Conservation (phyloP, 2,329 filamentous ascomycete genomes). For the Calonectria crousiana region DNA sequence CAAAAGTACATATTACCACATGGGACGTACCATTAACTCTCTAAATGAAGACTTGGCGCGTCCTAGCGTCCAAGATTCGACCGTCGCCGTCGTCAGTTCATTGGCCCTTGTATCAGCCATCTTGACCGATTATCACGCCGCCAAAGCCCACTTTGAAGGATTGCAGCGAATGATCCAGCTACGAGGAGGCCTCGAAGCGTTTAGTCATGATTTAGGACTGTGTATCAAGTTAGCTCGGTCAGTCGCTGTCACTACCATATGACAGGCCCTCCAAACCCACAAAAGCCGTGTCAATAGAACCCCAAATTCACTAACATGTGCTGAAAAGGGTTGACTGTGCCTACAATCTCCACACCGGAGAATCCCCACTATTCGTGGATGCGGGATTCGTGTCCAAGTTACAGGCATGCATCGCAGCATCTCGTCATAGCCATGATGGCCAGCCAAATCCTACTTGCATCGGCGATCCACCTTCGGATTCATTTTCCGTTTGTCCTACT, state of each 20-base stretch:
- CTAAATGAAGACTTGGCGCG: neutral
- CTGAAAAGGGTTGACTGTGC: neutral
- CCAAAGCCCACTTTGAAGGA: neutral
- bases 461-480: neutral
- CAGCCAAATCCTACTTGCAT: neutral
- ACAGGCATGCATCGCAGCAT: neutral
- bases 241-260: neutral
- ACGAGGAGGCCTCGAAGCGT: neutral
- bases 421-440: neutral
- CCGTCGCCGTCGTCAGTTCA: neutral
- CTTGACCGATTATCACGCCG: neutral
- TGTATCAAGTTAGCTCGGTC: neutral
- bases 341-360: neutral
- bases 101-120: neutral
- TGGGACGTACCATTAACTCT: neutral
- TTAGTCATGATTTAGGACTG: neutral
- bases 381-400: neutral
- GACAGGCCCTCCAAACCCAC: neutral
- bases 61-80: neutral
- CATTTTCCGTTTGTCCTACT: neutral
- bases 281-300: neutral
- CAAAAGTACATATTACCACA: neutral
- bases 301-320: neutral
- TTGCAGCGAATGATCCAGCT: neutral
- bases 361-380: neutral